These are phyloP conservation scores for Leccinum variicolor DNA, from an alignment of 768 basidiomycete genomes.

Conservation along the genomic window DNA sequence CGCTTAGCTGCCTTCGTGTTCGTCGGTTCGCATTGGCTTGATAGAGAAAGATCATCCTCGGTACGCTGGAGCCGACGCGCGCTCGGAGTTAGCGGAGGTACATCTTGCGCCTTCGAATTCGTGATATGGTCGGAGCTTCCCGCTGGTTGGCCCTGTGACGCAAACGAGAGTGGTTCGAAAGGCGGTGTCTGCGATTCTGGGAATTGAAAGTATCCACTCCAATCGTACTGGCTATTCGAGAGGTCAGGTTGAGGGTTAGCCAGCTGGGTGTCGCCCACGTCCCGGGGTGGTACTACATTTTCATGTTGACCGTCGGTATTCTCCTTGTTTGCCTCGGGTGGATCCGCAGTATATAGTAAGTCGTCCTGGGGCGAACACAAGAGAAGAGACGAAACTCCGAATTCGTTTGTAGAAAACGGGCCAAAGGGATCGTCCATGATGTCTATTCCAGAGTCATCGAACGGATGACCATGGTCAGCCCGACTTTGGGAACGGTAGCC, in stretches of 20 bases:
- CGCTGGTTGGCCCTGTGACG: constrained; percentile 14
- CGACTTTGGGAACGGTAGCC: neutral
- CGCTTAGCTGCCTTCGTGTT: constrained; percentile 16
- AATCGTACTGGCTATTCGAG: constrained; percentile 12
- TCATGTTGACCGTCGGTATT: constrained; percentile 6
- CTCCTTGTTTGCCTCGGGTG: constrained; percentile 12
- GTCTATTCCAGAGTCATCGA: constrained; percentile 17
- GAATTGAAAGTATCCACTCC: constrained; percentile 22
- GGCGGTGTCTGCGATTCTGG: constrained; percentile 16
- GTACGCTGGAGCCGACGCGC: neutral
- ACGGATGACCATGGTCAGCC: neutral
- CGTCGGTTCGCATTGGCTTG: constrained; percentile 1
- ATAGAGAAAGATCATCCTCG: neutral
- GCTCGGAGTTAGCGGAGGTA: constrained; percentile 5
- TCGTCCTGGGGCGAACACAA: constrained; percentile 9
- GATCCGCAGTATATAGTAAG: neutral
- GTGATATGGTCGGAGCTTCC: constrained; percentile 2
- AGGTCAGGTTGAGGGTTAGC: neutral
- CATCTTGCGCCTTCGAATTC: constrained; percentile 1
- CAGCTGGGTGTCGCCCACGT: neutral
- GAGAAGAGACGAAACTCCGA: constrained; percentile 1
- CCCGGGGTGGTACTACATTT: constrained; percentile 7
- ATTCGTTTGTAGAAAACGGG: constrained; percentile 4
- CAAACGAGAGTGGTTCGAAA: constrained; percentile 26
- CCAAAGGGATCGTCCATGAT: constrained; percentile 6